Evolutionary conservation across 2,329 filamentous ascomycete genomes (phyloP).

Genomic region (Colletotrichum kahawae): DNA sequence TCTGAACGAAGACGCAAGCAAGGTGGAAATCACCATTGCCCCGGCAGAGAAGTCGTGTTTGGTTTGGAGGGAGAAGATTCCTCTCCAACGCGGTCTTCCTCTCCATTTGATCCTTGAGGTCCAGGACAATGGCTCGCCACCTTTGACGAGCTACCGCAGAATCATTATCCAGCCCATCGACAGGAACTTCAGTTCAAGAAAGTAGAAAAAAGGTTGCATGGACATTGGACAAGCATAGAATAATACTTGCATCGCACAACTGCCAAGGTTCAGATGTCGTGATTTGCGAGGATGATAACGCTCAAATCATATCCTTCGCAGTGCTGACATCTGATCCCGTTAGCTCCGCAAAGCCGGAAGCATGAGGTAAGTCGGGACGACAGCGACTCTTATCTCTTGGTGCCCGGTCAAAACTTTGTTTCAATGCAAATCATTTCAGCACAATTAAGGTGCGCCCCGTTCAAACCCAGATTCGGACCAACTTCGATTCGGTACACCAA

Average conservation of each 20-base stretch:
- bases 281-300: neutral
- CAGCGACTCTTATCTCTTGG: neutral
- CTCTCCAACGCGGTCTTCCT: conserved; percentile 40
- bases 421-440: neutral
- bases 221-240: neutral
- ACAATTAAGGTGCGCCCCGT: neutral
- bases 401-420: neutral
- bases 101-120: conserved; percentile 57
- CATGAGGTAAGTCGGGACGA: neutral
- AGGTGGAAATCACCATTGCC: conserved; percentile 15
- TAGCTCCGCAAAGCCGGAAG: neutral
- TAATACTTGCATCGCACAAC: neutral
- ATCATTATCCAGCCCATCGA: conserved; percentile 41
- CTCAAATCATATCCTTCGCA: neutral
- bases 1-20: conserved; percentile 21
- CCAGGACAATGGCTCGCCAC: conserved; percentile 45
- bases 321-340: neutral
- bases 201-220: neutral
- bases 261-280: neutral
- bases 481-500: neutral
- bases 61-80: conserved; percentile 5
- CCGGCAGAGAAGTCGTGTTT: conserved; percentile 41
- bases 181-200: conserved; percentile 22
- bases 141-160: conserved; percentile 51
- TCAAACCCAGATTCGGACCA: neutral